Conservation (phyloP, 257 asterid genomes). For the Haberlea rhodopensis region DNA sequence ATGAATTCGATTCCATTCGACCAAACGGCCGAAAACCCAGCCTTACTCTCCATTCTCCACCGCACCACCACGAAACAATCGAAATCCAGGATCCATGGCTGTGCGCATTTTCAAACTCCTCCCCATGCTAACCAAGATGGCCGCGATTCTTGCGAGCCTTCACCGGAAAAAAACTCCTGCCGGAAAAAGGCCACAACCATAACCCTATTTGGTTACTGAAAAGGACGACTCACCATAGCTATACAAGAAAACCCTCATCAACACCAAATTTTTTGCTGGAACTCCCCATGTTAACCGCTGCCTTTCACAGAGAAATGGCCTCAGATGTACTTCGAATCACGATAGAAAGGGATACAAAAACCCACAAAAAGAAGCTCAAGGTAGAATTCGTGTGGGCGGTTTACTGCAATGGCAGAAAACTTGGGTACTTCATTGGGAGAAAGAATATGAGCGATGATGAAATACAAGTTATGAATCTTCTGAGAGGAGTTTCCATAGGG, state of each 20-base stretch:
- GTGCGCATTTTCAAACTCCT: constrained; percentile 84
- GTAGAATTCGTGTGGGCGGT: constrained; percentile 96
- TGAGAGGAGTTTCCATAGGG: constrained; percentile 90
- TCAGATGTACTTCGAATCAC: constrained; percentile 70
- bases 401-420: constrained; percentile 69
- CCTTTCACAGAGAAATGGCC: constrained; percentile 74
- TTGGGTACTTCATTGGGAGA: constrained; percentile 71
- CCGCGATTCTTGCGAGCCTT: constrained; percentile 66
- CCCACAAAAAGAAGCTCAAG: constrained; percentile 57
- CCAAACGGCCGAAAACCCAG: constrained; percentile 51
- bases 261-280: constrained; percentile 71
- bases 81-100: constrained; percentile 28
- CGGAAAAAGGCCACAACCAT: constrained; percentile 75
- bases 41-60: constrained; percentile 54
- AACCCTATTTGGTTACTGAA: constrained; percentile 77
- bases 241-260: constrained; percentile 90
- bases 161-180: constrained; percentile 56
- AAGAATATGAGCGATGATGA: constrained; percentile 74
- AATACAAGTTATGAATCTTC: constrained; percentile 59
- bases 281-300: constrained; percentile 63
- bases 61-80: constrained; percentile 39
- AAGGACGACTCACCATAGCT: constrained; percentile 61
- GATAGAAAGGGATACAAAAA: constrained; percentile 70
- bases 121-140: constrained; percentile 89
- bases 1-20: constrained; percentile 45